Evolutionary conservation across 495 filamentous ascomycete species (phyloP).

Genomic region (Aspergillus taichungensis): DNA sequence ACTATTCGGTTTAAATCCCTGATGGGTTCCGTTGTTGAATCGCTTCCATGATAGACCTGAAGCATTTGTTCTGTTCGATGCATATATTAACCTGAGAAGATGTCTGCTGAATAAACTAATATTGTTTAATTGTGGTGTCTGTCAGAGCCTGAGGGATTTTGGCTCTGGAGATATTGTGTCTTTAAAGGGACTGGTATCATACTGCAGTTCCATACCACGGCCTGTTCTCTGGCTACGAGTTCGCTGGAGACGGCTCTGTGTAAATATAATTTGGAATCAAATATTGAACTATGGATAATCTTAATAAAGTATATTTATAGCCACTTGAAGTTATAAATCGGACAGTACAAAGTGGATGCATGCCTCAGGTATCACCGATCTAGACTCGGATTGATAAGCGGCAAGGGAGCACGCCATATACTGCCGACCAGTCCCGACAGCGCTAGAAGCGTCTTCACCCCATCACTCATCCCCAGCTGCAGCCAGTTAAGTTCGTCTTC

Average conservation of each 20-base stretch:
- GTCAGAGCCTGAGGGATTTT: not conserved
- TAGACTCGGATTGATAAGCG: slow-evolving; percentile 23
- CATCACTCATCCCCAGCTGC: not conserved
- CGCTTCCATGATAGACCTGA: slow-evolving; percentile 10
- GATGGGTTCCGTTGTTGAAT: slow-evolving; percentile 1
- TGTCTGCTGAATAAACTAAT: not conserved
- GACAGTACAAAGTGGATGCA: not conserved
- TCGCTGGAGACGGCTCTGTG: no score
- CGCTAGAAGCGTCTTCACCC: slow-evolving; percentile 1
- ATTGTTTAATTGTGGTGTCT: not conserved
- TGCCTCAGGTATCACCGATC: slow-evolving; percentile 11
- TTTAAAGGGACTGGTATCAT: no score
- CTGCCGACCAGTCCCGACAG: not conserved
- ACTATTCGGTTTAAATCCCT: slow-evolving; percentile 6
- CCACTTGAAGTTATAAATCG: no score
- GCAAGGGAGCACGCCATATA: slow-evolving; percentile 16
- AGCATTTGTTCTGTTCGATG: slow-evolving; percentile 12
- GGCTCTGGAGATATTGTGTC: no score
- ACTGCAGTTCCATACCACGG: no score
- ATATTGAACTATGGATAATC: no score
- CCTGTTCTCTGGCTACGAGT: no score
- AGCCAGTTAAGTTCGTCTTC: slow-evolving; percentile 8
- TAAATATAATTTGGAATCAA: no score
- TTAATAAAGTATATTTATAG: no score
- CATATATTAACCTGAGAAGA: slow-evolving; percentile 10